Evolutionary conservation across 1,139 yeast genomes (phyloP), one percentile per base, ranked within the genome.

Genomic region (Yamadazyma songkhlaensis): DNA sequence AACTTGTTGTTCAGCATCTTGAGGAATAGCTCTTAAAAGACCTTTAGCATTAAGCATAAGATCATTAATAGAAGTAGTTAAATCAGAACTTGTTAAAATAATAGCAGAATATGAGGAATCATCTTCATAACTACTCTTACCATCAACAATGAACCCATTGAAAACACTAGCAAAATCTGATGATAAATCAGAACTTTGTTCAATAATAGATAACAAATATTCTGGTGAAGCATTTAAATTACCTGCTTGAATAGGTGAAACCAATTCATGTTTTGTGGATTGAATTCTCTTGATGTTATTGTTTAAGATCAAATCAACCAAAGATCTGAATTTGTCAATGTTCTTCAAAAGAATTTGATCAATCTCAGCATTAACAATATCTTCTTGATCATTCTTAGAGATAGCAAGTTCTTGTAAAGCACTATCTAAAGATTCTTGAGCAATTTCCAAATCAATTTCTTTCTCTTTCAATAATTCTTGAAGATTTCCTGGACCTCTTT

Each of bases 161-260:
- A 88, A 88, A 10, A 84, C 79, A 12, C 82, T 77, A 5, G 95
- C 85, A 59, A 89, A 87, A 35, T 84, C 94, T 6, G 92, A 86
- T 0, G 90, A 88, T 20, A 78, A 69, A 37, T 81, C 77, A 0
- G 89, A 77, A 20, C 85, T 74, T 48, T 81, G 76, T 55, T 89
- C 96, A 47, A 83, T 66, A 34, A 86, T 66, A 0, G 94, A 82
- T 31, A 82, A 66, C 28, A 85, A 62, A 52, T 79, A 84, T 50
- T 77, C 84, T 2, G 95, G 88, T 0, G 94, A 77, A 2, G 95
- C 73, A 54, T 81, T 81, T 49, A 81, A 79, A 53, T 86, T 86
- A 39, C 95, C 95, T 12, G 92, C 88, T 57, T 84, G 92, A 75
- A 84, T 76, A 15, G 94, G 84, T 3, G 92, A 82, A 38, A 79